These are phyloP conservation scores for Russula abietina DNA, from an alignment of 768 basidiomycete species.

Conservation along the genomic window DNA sequence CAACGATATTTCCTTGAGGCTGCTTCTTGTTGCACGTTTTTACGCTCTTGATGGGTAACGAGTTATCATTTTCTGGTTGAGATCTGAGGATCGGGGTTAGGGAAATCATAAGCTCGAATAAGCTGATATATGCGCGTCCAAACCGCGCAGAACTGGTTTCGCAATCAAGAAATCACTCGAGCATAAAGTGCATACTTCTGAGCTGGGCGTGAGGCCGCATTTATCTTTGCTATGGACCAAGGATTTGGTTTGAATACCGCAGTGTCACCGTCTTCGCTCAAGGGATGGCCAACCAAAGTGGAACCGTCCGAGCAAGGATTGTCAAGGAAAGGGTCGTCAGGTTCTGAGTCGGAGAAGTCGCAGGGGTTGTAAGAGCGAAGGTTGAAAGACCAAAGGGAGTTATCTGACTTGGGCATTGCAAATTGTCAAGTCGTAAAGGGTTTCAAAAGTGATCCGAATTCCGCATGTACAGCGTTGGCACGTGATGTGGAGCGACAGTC, in stretches of 20 bases:
- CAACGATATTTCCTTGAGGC: conserved; percentile 36
- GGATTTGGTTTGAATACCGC: conserved; percentile 70
- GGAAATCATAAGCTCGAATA: background rate
- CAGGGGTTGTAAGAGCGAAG: conserved; percentile 27
- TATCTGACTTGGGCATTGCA: conserved; percentile 11
- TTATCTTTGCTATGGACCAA: conserved; percentile 75
- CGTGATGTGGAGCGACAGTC: background rate
- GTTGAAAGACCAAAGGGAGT: conserved; percentile 31
- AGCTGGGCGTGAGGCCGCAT: conserved; percentile 50
- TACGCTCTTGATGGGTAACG: background rate
- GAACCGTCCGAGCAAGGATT: conserved; percentile 15
- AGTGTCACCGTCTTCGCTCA: conserved; percentile 44
- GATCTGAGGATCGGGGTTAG: conserved; percentile 2
- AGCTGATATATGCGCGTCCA: conserved; percentile 3
- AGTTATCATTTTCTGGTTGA: background rate
- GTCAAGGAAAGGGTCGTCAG: conserved; percentile 18
- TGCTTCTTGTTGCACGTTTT: conserved; percentile 16
- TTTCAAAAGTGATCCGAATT: background rate
- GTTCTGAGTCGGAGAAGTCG: conserved; percentile 26
- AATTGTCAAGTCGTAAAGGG: background rate
- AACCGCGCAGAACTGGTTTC: background rate
- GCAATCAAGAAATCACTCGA: background rate
- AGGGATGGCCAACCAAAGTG: conserved; percentile 28
- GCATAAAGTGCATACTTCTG: conserved; percentile 15
- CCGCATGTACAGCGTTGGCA: background rate